Evolutionary conservation across 331 rosid genomes (phyloP).

Genomic region (Ulmus americana): DNA sequence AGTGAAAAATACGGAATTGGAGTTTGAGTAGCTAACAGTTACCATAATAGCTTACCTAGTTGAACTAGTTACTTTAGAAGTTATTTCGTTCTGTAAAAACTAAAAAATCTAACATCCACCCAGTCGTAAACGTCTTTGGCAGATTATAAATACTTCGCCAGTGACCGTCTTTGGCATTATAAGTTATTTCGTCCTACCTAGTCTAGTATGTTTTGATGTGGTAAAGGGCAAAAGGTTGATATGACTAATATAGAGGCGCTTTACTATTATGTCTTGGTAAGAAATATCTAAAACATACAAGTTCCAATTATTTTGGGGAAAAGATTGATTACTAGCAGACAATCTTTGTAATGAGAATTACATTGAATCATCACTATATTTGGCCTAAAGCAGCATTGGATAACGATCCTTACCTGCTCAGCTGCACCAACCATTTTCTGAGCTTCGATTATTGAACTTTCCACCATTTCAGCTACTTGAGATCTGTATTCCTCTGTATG

Average conservation of each 20-base stretch:
- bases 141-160: too few species aligned
- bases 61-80: too few species aligned
- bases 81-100: too few species aligned
- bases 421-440: constrained; percentile 65
- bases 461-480: constrained; percentile 75
- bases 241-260: not conserved
- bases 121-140: too few species aligned
- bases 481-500: constrained; percentile 53
- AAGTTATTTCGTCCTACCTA: too few species aligned
- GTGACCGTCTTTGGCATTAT: too few species aligned
- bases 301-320: too few species aligned
- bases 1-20: constrained; percentile 8
- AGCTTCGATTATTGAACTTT: constrained; percentile 71
- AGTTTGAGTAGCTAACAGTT: not conserved
- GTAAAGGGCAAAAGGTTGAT: not conserved
- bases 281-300: too few species aligned
- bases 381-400: not conserved
- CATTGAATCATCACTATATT: not conserved
- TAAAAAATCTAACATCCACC: too few species aligned
- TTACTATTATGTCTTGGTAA: too few species aligned
- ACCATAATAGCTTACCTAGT: not conserved
- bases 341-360: not conserved
- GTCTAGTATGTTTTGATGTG: not conserved
- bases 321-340: too few species aligned
- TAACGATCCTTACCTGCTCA: constrained; percentile 51